Conservation (phyloP, 176 grass and related monocot genomes). For the Cenchrus fungigraminus region DNA sequence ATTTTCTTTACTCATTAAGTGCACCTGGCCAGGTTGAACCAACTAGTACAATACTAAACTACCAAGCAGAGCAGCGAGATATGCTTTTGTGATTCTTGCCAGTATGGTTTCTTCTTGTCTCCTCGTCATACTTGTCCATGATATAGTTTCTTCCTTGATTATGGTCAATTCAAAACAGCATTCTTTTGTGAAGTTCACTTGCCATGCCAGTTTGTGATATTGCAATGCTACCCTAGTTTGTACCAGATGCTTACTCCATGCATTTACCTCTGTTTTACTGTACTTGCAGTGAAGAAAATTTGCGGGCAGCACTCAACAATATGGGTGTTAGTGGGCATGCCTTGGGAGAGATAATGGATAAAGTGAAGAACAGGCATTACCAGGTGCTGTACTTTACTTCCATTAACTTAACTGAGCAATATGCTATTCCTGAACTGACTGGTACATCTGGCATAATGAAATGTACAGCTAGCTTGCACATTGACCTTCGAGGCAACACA, state of each 20-base stretch:
- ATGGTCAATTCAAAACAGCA: background rate
- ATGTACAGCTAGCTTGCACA: constrained; percentile 90
- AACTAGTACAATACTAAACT: background rate
- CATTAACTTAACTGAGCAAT: constrained; percentile 31
- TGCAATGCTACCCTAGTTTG: background rate
- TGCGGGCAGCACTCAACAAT: constrained; percentile 89
- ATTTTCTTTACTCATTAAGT: constrained; percentile 20
- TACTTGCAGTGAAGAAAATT: constrained; percentile 81
- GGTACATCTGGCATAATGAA: constrained; percentile 30
- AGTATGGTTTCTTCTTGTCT: background rate
- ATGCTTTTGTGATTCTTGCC: background rate
- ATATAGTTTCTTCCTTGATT: background rate
- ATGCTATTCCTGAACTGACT: constrained; percentile 13
- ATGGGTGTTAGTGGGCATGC: constrained; percentile 70
- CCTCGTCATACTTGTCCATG: background rate
- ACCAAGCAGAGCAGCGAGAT: background rate
- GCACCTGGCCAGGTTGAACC: background rate
- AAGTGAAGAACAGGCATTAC: constrained; percentile 90
- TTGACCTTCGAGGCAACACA: constrained; percentile 92
- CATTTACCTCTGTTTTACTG: constrained; percentile 5
- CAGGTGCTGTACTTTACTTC: constrained; percentile 54
- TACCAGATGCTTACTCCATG: constrained; percentile 22
- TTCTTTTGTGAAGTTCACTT: constrained; percentile 14
- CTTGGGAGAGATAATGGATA: constrained; percentile 84
- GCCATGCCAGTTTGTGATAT: background rate